Conservation (phyloP, 2,329 filamentous ascomycete species). For the Ascochyta pisi region DNA sequence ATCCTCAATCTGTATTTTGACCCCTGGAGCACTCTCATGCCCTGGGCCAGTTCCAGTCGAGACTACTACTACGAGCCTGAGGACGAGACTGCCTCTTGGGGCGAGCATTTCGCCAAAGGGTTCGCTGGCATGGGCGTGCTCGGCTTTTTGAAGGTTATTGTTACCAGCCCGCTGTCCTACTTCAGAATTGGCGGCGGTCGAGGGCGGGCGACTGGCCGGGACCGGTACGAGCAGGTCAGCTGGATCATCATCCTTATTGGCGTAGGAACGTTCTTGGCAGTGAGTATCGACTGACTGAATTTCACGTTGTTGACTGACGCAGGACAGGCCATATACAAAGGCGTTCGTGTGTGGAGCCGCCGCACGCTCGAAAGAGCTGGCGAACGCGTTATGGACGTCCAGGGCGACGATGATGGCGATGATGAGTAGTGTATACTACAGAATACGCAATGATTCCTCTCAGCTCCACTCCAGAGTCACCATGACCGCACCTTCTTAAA, state of each 20-base stretch:
- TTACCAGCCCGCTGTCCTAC: slow-evolving; percentile 79
- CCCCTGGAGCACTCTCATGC: slow-evolving; percentile 59
- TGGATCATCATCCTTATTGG: slow-evolving; percentile 82
- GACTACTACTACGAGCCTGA: slow-evolving; percentile 41
- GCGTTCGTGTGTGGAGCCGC: slow-evolving; percentile 75
- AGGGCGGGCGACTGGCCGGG: slow-evolving; percentile 71
- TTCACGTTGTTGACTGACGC: slow-evolving; percentile 18
- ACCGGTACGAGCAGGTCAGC: slow-evolving; percentile 78
- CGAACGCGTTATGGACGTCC: slow-evolving; percentile 84
- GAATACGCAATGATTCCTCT: slow-evolving; percentile 12
- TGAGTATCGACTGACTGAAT: slow-evolving; percentile 54
- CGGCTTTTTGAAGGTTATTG: slow-evolving; percentile 80
- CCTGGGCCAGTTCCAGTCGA: slow-evolving; percentile 34
- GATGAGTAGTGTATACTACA: slow-evolving; percentile 46
- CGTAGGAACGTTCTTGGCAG: slow-evolving; percentile 77
- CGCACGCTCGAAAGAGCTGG: slow-evolving; percentile 77
- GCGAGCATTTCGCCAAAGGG: slow-evolving; percentile 86
- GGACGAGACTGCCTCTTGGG: slow-evolving; percentile 66
- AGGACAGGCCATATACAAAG: slow-evolving; percentile 77
- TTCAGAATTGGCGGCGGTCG: slow-evolving; percentile 68
- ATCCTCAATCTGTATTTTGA: slow-evolving; percentile 90
- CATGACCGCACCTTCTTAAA: slow-evolving; percentile 87
- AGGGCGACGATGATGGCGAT: slow-evolving; percentile 65
- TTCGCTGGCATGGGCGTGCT: slow-evolving; percentile 87
- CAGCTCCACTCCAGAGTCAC: slow-evolving; percentile 2